Evolutionary conservation across 78 protist genomes (phyloP).

Genomic region (Corallochytrium limacisporum): DNA sequence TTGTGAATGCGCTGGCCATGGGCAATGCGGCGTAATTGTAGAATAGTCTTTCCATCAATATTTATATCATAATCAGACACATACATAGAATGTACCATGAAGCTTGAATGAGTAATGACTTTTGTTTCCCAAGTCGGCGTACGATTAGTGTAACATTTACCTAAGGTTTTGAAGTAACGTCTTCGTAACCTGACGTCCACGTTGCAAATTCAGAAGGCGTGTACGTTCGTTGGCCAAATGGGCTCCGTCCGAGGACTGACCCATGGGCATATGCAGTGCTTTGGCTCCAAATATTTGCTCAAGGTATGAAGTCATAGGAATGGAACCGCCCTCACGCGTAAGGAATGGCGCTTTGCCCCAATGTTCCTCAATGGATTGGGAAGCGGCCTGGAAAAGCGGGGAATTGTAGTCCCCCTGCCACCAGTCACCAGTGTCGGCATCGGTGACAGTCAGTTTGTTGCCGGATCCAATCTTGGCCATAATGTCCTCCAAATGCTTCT

Average conservation of each 20-base stretch:
- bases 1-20: too few species aligned
- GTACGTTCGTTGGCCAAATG: constrained; percentile 28
- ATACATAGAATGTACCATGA: too few species aligned
- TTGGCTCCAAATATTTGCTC: not conserved
- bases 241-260: constrained; percentile 15
- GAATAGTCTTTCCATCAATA: too few species aligned
- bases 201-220: not conserved
- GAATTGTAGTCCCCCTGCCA: constrained; percentile 9
- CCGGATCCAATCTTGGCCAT: constrained; percentile 1
- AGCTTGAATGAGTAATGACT: too few species aligned
- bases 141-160: too few species aligned
- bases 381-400: not conserved
- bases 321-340: constrained; percentile 19
- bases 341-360: constrained; percentile 12
- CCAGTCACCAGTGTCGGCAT: not conserved
- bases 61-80: too few species aligned
- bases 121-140: too few species aligned
- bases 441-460: not conserved
- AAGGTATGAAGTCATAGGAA: not conserved
- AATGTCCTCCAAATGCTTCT: not conserved
- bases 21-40: too few species aligned
- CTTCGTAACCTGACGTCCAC: not conserved
- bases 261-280: constrained; percentile 25
- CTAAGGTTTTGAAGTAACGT: not conserved
- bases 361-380: not conserved